Evolutionary conservation across 352 stramenopile species (phyloP).

Genomic region (Phytophthora colocasiae): DNA sequence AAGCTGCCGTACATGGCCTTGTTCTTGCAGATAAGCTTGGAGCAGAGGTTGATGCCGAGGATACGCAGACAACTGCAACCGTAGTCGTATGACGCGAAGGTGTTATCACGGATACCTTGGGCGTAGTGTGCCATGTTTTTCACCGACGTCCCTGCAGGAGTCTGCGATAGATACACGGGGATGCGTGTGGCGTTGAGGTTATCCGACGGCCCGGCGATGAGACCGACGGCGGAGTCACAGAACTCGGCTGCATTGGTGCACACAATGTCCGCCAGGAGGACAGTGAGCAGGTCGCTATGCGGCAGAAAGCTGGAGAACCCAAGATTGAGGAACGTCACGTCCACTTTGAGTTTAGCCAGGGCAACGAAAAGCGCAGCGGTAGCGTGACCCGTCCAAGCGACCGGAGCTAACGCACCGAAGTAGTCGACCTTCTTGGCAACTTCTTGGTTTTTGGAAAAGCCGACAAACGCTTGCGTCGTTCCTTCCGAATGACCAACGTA

Average conservation of each 20-base stretch:
- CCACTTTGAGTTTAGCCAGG: constrained; percentile 50
- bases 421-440: constrained; percentile 51
- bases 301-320: constrained; percentile 53
- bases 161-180: constrained; percentile 66
- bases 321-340: constrained; percentile 35
- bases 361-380: constrained; percentile 44
- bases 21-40: constrained; percentile 56
- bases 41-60: constrained; percentile 49
- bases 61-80: constrained; percentile 49
- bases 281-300: constrained; percentile 31
- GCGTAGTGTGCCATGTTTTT: constrained; percentile 67
- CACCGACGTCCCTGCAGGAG: constrained; percentile 57
- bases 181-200: constrained; percentile 62
- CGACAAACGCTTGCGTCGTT: constrained; percentile 58
- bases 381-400: constrained; percentile 45
- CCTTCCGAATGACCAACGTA: constrained; percentile 58
- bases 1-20: constrained; percentile 54
- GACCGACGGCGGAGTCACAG: constrained; percentile 52
- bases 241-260: constrained; percentile 53
- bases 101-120: constrained; percentile 60
- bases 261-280: constrained; percentile 38
- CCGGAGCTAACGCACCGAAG: constrained; percentile 59
- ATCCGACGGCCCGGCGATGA: constrained; percentile 46
- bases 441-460: constrained; percentile 65
- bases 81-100: constrained; percentile 63